These are phyloP conservation scores for Cyclocybe cylindracea DNA, from an alignment of 768 basidiomycete species.

Conservation along the genomic window DNA sequence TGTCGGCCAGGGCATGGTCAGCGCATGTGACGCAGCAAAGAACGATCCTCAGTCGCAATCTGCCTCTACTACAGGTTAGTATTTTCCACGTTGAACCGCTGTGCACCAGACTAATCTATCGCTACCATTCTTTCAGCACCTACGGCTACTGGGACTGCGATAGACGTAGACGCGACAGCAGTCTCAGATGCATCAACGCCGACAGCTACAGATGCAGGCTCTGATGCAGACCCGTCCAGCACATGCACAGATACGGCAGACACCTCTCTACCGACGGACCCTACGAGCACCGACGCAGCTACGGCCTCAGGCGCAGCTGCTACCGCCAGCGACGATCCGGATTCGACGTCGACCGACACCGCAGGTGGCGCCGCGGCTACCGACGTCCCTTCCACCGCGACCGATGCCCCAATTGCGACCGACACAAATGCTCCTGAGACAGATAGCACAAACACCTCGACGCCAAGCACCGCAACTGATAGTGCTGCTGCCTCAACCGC, in stretches of 20 bases:
- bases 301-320: conserved; percentile 6
- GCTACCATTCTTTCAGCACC: not conserved
- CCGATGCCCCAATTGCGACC: conserved; percentile 9
- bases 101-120: too few relatives aligned
- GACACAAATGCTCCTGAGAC: not conserved
- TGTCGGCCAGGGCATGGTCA: conserved; percentile 21
- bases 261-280: conserved; percentile 4
- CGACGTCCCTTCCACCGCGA: conserved; percentile 7
- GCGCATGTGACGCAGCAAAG: conserved; percentile 19
- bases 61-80: conserved; percentile 3
- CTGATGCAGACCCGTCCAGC: not conserved
- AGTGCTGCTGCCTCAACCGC: too few relatives aligned
- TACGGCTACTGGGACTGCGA: conserved; percentile 8
- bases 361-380: conserved; percentile 13
- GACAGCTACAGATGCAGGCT: conserved; percentile 5
- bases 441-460: not conserved
- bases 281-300: conserved; percentile 4
- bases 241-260: conserved; percentile 13
- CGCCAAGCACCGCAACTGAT: too few relatives aligned
- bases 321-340: conserved; percentile 10
- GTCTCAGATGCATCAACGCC: conserved; percentile 9
- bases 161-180: conserved; percentile 4
- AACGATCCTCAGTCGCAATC: conserved; percentile 4
- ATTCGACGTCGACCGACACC: conserved; percentile 16
- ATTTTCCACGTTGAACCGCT: too few relatives aligned